Percentiles rank a stretch among this genome's conserved stretches.
Evolutionary conservation across 805 yeast genomes (phyloP).

Genomic region (Clavispora phyllophila): DNA sequence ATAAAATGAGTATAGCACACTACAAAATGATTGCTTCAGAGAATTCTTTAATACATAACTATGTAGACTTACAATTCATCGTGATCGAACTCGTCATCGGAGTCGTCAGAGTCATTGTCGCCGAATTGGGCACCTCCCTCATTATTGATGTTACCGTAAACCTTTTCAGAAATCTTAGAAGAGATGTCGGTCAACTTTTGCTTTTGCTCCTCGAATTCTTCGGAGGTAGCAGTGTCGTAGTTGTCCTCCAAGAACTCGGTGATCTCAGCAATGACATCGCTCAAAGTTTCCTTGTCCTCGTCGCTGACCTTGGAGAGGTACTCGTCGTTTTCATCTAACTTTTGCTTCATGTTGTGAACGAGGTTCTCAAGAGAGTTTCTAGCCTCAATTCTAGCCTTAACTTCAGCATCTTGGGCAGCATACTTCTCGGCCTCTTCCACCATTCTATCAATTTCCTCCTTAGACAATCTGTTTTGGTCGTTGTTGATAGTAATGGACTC

Average conservation of each 20-base stretch:
- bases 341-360: conserved; percentile 12
- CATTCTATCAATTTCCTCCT: conserved; percentile 19
- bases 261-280: conserved; percentile 83
- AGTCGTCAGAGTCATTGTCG: conserved; percentile 40
- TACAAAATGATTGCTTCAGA: neutral
- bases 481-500: conserved; percentile 17
- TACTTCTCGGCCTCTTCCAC: conserved; percentile 19
- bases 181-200: conserved; percentile 77
- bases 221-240: conserved; percentile 80
- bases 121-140: conserved; percentile 39
- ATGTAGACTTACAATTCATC: conserved; percentile 35
- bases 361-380: conserved; percentile 18
- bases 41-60: neutral
- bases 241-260: conserved; percentile 75
- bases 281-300: conserved; percentile 84
- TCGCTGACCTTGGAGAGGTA: conserved; percentile 60
- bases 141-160: conserved; percentile 49
- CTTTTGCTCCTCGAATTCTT: conserved; percentile 90
- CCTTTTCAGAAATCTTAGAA: conserved; percentile 87
- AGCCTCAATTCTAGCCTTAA: conserved; percentile 17
- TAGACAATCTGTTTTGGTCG: conserved; percentile 17
- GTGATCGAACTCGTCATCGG: conserved; percentile 41
- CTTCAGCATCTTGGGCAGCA: conserved; percentile 17
- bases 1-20: neutral
- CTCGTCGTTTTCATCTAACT: conserved; percentile 13